These are phyloP conservation scores for Heterobasidion irregulare DNA, from an alignment of 1,284 basidiomycete genomes.

Conservation along the genomic window DNA sequence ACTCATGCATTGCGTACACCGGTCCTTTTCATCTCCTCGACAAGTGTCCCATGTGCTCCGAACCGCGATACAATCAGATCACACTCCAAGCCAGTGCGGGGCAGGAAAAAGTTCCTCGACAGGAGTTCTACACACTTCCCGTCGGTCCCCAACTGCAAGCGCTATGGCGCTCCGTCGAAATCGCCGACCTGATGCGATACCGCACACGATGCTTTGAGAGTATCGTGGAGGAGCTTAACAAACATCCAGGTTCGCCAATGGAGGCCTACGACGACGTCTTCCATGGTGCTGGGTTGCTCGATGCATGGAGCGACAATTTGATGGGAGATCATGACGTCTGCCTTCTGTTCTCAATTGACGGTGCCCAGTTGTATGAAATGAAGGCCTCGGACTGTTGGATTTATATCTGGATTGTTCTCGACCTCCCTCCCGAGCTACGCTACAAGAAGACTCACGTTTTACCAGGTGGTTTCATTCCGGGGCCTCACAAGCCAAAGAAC, in stretches of 20 bases:
- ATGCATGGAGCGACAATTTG: constrained; percentile 7
- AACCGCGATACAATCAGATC: constrained; percentile 14
- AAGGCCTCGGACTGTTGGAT: constrained; percentile 21
- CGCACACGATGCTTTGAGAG: not conserved
- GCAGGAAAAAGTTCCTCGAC: not conserved
- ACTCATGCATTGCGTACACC: constrained; percentile 19
- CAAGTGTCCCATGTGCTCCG: constrained; percentile 15
- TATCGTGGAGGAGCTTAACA: not conserved
- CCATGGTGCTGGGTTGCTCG: constrained; percentile 14
- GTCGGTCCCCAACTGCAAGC: constrained; percentile 6
- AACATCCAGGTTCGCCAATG: not conserved
- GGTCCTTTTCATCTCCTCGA: constrained; percentile 15
- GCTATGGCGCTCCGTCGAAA: not conserved
- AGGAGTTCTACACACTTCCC: not conserved
- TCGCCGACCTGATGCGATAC: constrained; percentile 1
- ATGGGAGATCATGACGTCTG: constrained; percentile 11
- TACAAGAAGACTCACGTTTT: constrained; percentile 20
- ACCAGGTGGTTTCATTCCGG: constrained; percentile 18
- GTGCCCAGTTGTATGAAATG: constrained; percentile 20
- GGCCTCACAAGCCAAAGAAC: constrained; percentile 18
- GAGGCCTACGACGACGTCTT: constrained; percentile 7
- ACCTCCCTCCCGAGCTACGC: constrained; percentile 12
- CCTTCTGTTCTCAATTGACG: constrained; percentile 19
- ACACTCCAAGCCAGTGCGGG: not conserved
- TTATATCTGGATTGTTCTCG: constrained; percentile 18